Percentiles rank a stretch among this genome's conserved stretches.
phyloP scores from a whole-genome alignment of 352 stramenopile species.

The Globisporangium cylindrosporum region DNA sequence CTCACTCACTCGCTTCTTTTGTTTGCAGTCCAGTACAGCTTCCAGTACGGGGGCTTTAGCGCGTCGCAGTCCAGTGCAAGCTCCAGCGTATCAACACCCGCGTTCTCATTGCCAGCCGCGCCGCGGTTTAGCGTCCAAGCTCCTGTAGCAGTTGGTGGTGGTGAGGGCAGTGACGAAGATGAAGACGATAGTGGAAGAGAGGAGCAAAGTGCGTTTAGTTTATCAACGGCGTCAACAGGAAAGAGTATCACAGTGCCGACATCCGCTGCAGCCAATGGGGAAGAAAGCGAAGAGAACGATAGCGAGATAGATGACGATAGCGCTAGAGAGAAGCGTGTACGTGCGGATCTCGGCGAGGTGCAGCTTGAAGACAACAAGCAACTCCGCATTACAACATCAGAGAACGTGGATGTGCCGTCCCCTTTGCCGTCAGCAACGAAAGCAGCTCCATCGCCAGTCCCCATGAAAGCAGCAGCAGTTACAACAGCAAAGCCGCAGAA shows the following conservation, averaged over 20 bases:
- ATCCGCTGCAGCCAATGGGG: constrained; percentile 9
- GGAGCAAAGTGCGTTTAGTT: background rate
- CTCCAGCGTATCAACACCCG: constrained; percentile 15
- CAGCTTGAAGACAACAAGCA: constrained; percentile 2
- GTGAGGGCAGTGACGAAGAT: constrained; percentile 39
- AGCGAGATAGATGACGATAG: constrained; percentile 1
- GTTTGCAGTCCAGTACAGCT: constrained; percentile 39
- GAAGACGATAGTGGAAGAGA: constrained; percentile 22
- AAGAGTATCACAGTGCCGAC: constrained; percentile 12
- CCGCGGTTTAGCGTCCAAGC: constrained; percentile 22
- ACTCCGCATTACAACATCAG: background rate
- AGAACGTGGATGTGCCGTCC: background rate
- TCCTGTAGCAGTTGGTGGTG: constrained; percentile 20
- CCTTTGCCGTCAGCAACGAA: background rate
- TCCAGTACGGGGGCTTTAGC: constrained; percentile 43
- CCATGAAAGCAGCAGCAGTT: background rate
- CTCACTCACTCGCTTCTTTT: background rate
- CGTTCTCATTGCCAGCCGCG: constrained; percentile 25
- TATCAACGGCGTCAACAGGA: background rate
- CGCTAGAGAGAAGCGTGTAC: background rate
- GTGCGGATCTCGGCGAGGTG: background rate
- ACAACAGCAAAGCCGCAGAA: background rate
- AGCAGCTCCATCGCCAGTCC: background rate
- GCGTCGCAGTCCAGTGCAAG: constrained; percentile 19
- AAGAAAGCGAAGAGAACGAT: constrained; percentile 25